Base-by-base conservation (phyloP, 2,329 filamentous ascomycete genomes). In the Geoglossum cookeanum region DNA sequence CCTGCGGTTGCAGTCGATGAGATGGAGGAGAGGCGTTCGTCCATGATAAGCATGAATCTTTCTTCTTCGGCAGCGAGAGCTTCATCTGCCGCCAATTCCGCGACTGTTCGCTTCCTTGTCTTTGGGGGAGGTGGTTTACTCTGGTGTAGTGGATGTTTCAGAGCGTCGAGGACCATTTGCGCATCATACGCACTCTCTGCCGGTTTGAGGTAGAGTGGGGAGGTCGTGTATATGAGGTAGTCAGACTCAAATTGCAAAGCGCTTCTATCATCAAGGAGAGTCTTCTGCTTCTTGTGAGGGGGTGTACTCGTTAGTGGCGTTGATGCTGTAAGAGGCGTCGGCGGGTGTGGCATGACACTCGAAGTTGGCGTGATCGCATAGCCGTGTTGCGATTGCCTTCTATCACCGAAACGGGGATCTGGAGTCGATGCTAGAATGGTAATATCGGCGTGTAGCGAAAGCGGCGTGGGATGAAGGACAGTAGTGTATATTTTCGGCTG, bases 71-170 rank as follows among this genome's bases (percentile, higher is more conserved):
- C 91, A 0, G 89, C 88, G 59, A 88, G 77, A 0, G 92, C 91
- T 70, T 98, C 90, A 65, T 98, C 92, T 6, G 91, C 91, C 7
- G 88, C 92, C 73, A 97, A 81, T 67, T 98, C 91, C 7, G 92
- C 92, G 17, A 94, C 84, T 0, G 92, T 98, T 60, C 91, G 82
- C 75, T 98, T 97, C 58, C 92, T 78, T 6, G 83, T 84, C 75
- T 95, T 96, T 2, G 89, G 89, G 59, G 85, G 79, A 0, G 92
- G 91, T 8, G 88, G 83, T 48, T 80, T 75, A 55, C 84, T 79
- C 33, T 80, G 78, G 68, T 96, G 87, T 58, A 88, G 80, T 5
- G 89, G 85, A 67, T 94, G 86, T 22, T 80, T 76, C 63, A 91
- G 74, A 17, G 77, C 74, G 33, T 87, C 81, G 2, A 97, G 75